Evolutionary conservation across 495 filamentous ascomycete species (phyloP).

Genomic region (Acidomyces sp.): DNA sequence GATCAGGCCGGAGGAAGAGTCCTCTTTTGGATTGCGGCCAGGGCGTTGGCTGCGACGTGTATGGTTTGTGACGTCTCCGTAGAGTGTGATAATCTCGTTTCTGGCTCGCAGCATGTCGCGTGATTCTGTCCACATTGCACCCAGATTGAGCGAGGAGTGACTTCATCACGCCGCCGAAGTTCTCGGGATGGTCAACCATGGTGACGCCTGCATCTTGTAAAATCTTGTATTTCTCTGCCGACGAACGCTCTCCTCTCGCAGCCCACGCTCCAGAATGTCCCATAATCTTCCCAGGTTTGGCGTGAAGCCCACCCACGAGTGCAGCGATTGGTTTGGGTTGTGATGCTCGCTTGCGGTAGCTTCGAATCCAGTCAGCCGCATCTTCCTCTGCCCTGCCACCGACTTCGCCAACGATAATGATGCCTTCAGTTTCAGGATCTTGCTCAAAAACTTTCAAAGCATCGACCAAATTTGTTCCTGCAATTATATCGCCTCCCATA

Average conservation of each 20-base stretch:
- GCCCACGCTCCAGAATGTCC: constrained; percentile 78
- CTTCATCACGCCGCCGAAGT: constrained; percentile 65
- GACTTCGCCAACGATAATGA: constrained; percentile 75
- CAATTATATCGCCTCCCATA: constrained; percentile 74
- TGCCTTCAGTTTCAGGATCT: constrained; percentile 66
- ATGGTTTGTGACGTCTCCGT: constrained; percentile 2
- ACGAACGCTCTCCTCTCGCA: constrained; percentile 51
- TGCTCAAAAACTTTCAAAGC: constrained; percentile 59
- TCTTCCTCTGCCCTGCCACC: constrained; percentile 72
- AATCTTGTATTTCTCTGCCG: constrained; percentile 50
- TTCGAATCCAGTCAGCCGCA: constrained; percentile 65
- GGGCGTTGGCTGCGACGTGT: neutral
- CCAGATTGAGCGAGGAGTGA: constrained; percentile 34
- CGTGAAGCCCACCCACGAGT: constrained; percentile 57
- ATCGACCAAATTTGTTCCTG: constrained; percentile 71
- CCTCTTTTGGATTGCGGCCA: constrained; percentile 37
- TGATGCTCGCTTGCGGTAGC: constrained; percentile 44
- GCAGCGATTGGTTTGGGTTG: constrained; percentile 77
- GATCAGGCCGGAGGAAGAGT: constrained; percentile 45
- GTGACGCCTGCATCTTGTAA: constrained; percentile 58
- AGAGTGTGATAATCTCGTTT: constrained; percentile 24
- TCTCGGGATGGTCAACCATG: constrained; percentile 68
- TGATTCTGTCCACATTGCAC: constrained; percentile 22
- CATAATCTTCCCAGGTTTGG: constrained; percentile 60
- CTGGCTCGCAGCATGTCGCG: constrained; percentile 1